Conservation (phyloP, 208 protist genomes). For the Crithidia thermophila region DNA sequence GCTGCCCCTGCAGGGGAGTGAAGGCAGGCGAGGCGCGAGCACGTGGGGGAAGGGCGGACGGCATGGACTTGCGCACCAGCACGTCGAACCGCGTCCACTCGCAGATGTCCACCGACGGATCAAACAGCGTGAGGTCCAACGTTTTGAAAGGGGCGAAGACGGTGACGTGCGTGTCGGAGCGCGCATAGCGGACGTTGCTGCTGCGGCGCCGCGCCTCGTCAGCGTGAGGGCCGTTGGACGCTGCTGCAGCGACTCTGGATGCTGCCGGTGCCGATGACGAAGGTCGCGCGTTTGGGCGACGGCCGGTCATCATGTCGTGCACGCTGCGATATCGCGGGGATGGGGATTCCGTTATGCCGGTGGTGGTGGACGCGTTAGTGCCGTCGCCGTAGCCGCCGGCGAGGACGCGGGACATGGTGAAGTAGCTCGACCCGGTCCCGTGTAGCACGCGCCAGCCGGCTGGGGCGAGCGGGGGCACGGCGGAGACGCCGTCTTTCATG, state of each 20-base stretch:
- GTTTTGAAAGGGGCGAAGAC: conserved; percentile 74
- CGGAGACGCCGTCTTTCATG: conserved; percentile 56
- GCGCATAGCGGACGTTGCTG: conserved; percentile 8
- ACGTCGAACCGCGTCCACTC: conserved; percentile 82
- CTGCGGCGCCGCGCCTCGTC: not conserved
- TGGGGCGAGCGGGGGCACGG: conserved; percentile 77
- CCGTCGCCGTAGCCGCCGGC: not conserved
- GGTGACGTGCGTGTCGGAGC: conserved; percentile 51
- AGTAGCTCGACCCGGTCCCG: conserved; percentile 51
- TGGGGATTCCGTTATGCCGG: not conserved
- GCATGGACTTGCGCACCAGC: conserved; percentile 56
- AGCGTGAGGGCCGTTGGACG: not conserved
- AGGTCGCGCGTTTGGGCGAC: not conserved
- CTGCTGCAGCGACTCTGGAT: not conserved
- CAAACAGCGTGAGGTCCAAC: conserved; percentile 65
- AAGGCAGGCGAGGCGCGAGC: no score
- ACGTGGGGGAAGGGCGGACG: no score
- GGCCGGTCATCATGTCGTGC: conserved; percentile 36
- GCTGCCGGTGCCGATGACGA: not conserved
- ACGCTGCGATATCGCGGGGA: conserved; percentile 62
- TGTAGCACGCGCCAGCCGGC: conserved; percentile 70
- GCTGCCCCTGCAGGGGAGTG: conserved; percentile 30
- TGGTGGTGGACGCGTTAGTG: not conserved
- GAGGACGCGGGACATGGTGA: conserved; percentile 48
- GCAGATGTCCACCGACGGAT: conserved; percentile 58